phyloP scores from a whole-genome alignment of 2,329 filamentous ascomycete genomes.

The Colletotrichum siamense region DNA sequence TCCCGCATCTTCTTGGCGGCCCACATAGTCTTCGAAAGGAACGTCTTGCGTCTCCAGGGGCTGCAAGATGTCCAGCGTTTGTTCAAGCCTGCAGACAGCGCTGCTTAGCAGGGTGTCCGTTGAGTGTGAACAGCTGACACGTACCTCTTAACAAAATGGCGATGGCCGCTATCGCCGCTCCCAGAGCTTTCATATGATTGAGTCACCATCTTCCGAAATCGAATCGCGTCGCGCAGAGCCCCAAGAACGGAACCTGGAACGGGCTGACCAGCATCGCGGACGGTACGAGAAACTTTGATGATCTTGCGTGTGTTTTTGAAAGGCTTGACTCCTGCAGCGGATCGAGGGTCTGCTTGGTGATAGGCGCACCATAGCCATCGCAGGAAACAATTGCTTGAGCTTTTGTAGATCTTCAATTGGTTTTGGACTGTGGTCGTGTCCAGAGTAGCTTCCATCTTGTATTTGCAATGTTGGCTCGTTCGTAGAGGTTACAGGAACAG shows the following conservation, averaged over 20 bases:
- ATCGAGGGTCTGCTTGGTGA: neutral
- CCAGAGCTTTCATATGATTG: neutral
- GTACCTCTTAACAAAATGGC: neutral
- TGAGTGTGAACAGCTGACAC: fast-evolving
- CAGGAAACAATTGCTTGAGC: neutral
- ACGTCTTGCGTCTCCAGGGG: neutral
- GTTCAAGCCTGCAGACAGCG: neutral
- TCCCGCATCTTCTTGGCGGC: fast-evolving
- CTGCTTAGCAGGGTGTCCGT: neutral
- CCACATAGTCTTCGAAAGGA: neutral
- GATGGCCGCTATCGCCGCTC: neutral
- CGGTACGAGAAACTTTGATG: neutral
- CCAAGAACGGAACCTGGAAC: neutral
- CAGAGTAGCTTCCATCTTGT: neutral
- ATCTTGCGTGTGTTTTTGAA: fast-evolving
- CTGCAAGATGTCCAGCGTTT: neutral
- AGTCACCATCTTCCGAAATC: neutral
- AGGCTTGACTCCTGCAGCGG: neutral
- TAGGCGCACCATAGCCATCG: neutral
- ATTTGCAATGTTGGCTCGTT: fast-evolving
- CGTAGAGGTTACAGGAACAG: neutral
- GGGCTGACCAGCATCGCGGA: fast-evolving
- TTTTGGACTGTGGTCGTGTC: neutral
- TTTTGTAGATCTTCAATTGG: neutral
- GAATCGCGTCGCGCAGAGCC: neutral